Conservation (phyloP, 768 basidiomycete species). For the Auriculariales sp. region DNA sequence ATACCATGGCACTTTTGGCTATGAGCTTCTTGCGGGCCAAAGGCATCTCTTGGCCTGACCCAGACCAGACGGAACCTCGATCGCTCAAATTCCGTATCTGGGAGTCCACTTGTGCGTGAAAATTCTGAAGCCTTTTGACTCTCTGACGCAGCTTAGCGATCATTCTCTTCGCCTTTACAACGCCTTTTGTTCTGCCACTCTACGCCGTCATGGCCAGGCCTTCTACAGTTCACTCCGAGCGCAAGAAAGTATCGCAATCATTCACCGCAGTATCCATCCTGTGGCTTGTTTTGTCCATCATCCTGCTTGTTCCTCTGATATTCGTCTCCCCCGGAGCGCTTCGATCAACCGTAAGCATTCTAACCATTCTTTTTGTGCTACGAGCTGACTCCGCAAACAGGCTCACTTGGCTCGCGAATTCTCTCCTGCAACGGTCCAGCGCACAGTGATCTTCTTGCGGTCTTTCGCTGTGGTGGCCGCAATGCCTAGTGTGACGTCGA, state of each 20-base stretch:
- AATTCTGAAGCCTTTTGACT: neutral
- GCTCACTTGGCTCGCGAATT: constrained; percentile 31
- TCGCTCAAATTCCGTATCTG: neutral
- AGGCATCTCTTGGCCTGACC: neutral
- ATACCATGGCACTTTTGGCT: neutral
- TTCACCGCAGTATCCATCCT: constrained; percentile 42
- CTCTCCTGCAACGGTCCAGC: constrained; percentile 47
- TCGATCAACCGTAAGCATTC: constrained; percentile 21
- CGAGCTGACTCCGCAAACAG: constrained; percentile 17
- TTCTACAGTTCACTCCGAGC: constrained; percentile 19
- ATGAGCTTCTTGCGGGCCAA: neutral
- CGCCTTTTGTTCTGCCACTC: constrained; percentile 2
- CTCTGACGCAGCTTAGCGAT: neutral
- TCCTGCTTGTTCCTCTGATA: constrained; percentile 41
- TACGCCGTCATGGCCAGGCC: neutral
- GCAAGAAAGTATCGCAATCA: constrained; percentile 34
- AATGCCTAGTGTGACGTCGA: constrained; percentile 23
- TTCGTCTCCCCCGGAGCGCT: constrained; percentile 31
- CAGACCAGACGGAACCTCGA: neutral
- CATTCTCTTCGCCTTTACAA: neutral
- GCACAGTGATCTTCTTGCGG: constrained; percentile 26
- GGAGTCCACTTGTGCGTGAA: neutral
- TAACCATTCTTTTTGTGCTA: constrained; percentile 6
- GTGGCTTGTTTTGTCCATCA: constrained; percentile 32
- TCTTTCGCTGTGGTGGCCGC: constrained; percentile 31